Conservation (phyloP, 1,139 yeast genomes). For the Geotrichum fermentans region DNA sequence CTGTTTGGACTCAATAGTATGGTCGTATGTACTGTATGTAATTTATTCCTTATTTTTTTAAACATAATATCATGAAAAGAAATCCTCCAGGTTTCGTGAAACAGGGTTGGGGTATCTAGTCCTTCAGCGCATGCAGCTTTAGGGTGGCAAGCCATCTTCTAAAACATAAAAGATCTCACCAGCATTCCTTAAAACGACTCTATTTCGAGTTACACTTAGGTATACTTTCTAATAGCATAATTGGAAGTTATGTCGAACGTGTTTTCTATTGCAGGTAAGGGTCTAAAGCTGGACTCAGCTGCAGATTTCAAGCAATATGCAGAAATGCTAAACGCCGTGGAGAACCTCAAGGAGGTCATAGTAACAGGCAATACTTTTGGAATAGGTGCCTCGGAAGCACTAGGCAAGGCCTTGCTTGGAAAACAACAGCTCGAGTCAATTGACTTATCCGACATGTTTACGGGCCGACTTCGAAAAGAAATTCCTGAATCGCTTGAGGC, state of each 20-base stretch:
- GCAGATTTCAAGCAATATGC: slow-evolving; percentile 66
- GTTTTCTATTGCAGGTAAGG: slow-evolving; percentile 66
- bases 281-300: slow-evolving; percentile 65
- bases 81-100: too few relatives aligned
- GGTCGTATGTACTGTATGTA: too few relatives aligned
- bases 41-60: too few relatives aligned
- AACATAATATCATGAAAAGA: too few relatives aligned
- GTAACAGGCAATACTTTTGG: slow-evolving; percentile 93
- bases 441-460: slow-evolving; percentile 85
- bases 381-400: slow-evolving; percentile 71
- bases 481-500: slow-evolving; percentile 77
- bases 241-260: not conserved
- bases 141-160: too few relatives aligned
- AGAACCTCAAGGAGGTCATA: slow-evolving; percentile 56
- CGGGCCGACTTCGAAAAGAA: slow-evolving; percentile 90
- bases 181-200: too few relatives aligned
- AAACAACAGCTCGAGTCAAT: slow-evolving; percentile 51
- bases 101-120: too few relatives aligned
- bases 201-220: not conserved
- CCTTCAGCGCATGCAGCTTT: too few relatives aligned
- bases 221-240: too few relatives aligned
- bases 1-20: too few relatives aligned
- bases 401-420: slow-evolving; percentile 53
- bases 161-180: too few relatives aligned
- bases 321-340: slow-evolving; percentile 45